Conservation (phyloP, 2,329 filamentous ascomycete species). For the Fusarium nodosum region DNA sequence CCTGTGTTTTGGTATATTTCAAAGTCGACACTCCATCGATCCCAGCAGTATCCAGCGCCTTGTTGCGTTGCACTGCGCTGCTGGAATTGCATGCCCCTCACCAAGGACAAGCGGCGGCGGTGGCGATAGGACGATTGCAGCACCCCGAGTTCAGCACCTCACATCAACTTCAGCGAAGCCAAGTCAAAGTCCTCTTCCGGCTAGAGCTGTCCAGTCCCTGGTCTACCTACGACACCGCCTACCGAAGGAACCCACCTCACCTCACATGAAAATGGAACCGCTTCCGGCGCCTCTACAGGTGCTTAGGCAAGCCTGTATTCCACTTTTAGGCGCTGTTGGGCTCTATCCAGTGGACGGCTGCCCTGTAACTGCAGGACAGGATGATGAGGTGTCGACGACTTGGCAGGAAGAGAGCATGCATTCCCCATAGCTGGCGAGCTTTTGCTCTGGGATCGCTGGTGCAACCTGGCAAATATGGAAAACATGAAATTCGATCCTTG, state of each 20-base stretch:
- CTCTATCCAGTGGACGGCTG: conserved; percentile 28
- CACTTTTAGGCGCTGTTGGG: conserved; percentile 41
- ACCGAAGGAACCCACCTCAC: conserved; percentile 39
- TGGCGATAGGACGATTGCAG: conserved; percentile 39
- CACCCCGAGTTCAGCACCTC: conserved; percentile 33
- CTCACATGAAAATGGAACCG: conserved; percentile 40
- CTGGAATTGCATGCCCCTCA: conserved; percentile 30
- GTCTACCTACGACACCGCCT: conserved; percentile 43
- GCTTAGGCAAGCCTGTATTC: conserved; percentile 26
- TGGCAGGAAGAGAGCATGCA: conserved; percentile 26
- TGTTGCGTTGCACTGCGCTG: conserved; percentile 20
- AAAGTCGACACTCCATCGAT: not conserved
- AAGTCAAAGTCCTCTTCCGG: conserved; percentile 47
- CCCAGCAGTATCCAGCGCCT: conserved; percentile 1
- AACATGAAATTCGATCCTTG: conserved; percentile 37
- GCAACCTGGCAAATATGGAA: conserved; percentile 15
- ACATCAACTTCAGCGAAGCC: conserved; percentile 29
- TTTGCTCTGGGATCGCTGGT: conserved; percentile 28
- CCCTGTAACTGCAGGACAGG: conserved; percentile 30
- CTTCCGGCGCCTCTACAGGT: conserved; percentile 32
- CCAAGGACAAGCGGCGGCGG: conserved; percentile 26
- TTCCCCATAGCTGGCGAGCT: conserved; percentile 25
- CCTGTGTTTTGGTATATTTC: conserved; percentile 4
- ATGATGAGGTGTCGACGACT: conserved; percentile 22
- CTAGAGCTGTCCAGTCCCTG: conserved; percentile 42